Conservation (phyloP, 352 stramenopile genomes). For the Saprolegnia diclina region DNA sequence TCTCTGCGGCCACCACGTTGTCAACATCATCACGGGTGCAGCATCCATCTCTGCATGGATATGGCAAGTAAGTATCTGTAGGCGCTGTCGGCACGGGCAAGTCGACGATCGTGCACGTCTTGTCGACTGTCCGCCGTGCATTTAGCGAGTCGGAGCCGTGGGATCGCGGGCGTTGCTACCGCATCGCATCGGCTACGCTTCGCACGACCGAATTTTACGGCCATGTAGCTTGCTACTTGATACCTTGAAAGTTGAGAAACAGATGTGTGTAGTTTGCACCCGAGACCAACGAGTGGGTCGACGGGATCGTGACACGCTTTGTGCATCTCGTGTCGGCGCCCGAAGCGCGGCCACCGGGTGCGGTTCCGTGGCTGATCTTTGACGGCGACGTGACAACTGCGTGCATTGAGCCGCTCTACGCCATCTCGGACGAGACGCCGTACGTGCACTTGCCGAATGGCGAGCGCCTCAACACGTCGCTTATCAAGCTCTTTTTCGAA, state of each 20-base stretch:
- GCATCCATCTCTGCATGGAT: not conserved
- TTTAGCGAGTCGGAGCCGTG: not conserved
- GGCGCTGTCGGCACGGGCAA: slow-evolving; percentile 51
- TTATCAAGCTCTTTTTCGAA: slow-evolving; percentile 25
- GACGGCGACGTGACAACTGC: slow-evolving; percentile 35
- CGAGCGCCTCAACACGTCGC: slow-evolving; percentile 38
- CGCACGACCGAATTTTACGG: slow-evolving; percentile 53
- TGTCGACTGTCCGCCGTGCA: slow-evolving; percentile 36
- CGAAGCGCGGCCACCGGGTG: not conserved
- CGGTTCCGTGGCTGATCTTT: slow-evolving; percentile 52
- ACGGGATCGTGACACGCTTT: slow-evolving; percentile 54
- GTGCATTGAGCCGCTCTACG: slow-evolving; percentile 23
- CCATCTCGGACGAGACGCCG: slow-evolving; percentile 6
- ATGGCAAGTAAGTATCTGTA: slow-evolving; percentile 29
- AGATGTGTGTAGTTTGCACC: slow-evolving; percentile 35
- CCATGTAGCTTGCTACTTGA: slow-evolving; percentile 29
- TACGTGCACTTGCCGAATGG: slow-evolving; percentile 43
- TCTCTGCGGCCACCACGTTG: slow-evolving; percentile 33
- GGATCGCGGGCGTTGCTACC: slow-evolving; percentile 17
- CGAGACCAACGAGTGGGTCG: slow-evolving; percentile 42
- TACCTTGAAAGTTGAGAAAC: not conserved
- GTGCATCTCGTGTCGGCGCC: slow-evolving; percentile 35
- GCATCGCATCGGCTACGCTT: slow-evolving; percentile 36
- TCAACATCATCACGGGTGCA: slow-evolving; percentile 35
- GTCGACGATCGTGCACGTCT: slow-evolving; percentile 44